Evolutionary conservation across 768 basidiomycete species (phyloP), one percentile per base, ranked within the genome.

Genomic region (Kwoniella mangroviensis): DNA sequence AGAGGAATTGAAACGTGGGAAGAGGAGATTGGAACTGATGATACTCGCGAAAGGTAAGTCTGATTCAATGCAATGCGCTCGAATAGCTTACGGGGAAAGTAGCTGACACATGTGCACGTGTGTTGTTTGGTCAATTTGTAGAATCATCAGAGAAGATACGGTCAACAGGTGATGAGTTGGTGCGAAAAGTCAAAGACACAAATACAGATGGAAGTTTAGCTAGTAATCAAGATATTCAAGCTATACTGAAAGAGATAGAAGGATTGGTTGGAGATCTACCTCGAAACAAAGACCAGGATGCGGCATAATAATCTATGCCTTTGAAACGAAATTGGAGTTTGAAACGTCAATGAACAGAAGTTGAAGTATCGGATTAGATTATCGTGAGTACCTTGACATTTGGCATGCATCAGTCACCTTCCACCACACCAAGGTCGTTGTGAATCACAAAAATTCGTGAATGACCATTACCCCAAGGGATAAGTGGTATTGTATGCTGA

Each of bases 11-110:
- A 58, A 63, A 41, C 63, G 19, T 34, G 69, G 41, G 1, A 40
- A 71, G 13, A 54, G 61, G 65, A 55, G 75, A 67, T 28, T 78
- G 43, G 45, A 65, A 10, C 60, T 80, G 65, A 78, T 76, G 75
- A 13, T 68, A 13, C 15, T 54, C 0, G 79, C 79, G 11, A 73
- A 75, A 64, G 70, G 77, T 78, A 28, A 43, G 71, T 67, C 41
- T 69, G 63, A 58, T 59, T 45, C 13, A 19, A 49, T 34, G 34
- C 9, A 34, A 5, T 34, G 1, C n/a, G 9, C 34, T 3, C 1
- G 34, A 34, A 34, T 34, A 34, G 34, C 34, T 5, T 34, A 34
- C 4, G 6, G 9, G 9, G 34, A 7, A 6, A 34, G 34, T 6
- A 34, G 3, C 34, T 34, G 34, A 34, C 9, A 7, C 34, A 34